These are phyloP conservation scores for Litsea cubeba DNA, from an alignment of 164 flowering plant species.

Conservation along the genomic window DNA sequence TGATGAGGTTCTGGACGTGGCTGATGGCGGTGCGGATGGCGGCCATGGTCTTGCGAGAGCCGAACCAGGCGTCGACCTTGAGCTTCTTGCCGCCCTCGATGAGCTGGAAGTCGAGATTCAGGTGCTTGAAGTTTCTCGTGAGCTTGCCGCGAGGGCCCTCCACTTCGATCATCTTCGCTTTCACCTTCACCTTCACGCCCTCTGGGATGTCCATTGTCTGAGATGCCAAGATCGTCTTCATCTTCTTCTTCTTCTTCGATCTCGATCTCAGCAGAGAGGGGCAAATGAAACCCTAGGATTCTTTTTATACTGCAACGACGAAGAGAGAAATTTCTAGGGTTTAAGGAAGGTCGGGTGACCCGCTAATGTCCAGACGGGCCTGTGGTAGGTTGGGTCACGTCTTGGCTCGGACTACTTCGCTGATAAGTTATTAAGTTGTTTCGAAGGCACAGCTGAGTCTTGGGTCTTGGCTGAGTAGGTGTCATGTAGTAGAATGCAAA, in stretches of 20 bases:
- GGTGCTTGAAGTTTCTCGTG: conserved; percentile 20
- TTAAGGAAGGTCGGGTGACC: too few species aligned
- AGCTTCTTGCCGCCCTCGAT: conserved; percentile 43
- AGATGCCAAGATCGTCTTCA: conserved; percentile 66
- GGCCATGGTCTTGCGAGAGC: conserved; percentile 55
- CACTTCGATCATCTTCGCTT: conserved; percentile 54
- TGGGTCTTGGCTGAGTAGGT: too few species aligned
- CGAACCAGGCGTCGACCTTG: conserved; percentile 71
- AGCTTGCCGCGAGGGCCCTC: conserved; percentile 66
- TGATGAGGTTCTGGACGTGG: conserved; percentile 54
- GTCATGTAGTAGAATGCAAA: too few species aligned
- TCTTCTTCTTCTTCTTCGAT: conserved; percentile 8
- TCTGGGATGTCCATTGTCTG: conserved; percentile 68
- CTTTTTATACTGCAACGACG: not conserved
- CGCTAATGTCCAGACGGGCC: too few species aligned
- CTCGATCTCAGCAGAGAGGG: not conserved
- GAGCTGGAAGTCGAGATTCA: conserved; percentile 61
- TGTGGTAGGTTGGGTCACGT: too few species aligned
- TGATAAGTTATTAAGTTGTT: too few species aligned
- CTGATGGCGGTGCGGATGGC: conserved; percentile 63
- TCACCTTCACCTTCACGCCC: conserved; percentile 23
- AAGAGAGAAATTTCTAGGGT: not conserved
- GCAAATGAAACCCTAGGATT: not conserved
- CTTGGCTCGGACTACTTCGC: too few species aligned
- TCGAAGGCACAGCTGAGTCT: too few species aligned